A percentile compares a stretch with the other conserved stretches of the same genome.
Conservation (phyloP, 441 rosid genomes). For the Pelargonium exstipulatum region DNA sequence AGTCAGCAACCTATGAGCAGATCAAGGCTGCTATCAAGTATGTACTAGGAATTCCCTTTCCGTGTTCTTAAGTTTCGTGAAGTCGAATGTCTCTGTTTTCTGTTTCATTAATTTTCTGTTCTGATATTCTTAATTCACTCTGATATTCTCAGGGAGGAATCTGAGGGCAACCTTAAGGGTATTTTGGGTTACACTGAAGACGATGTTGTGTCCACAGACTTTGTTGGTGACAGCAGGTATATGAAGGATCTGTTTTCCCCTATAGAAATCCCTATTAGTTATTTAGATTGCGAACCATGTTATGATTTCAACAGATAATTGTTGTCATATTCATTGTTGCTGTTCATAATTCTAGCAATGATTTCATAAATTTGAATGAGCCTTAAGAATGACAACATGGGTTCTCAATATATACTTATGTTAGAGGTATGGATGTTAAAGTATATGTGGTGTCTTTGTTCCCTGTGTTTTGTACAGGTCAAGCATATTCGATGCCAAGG, state of each 20-base stretch:
- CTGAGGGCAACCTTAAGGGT: conserved; percentile 62
- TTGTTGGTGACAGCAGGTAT: conserved; percentile 63
- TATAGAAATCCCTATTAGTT: neutral
- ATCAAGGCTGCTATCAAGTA: conserved; percentile 61
- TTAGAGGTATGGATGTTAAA: neutral
- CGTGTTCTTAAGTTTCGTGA: neutral
- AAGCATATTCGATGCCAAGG: conserved; percentile 81
- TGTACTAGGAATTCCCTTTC: conserved; percentile 1
- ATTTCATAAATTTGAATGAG: neutral
- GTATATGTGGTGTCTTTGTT: neutral
- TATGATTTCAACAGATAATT: no score
- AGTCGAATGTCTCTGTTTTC: neutral
- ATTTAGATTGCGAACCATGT: no score
- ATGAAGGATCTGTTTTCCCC: neutral
- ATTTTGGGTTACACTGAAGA: conserved; percentile 67
- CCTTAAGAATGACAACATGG: neutral
- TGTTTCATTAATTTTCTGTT: neutral
- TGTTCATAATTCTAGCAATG: neutral
- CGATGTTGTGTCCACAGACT: conserved; percentile 69
- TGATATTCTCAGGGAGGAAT: conserved; percentile 44
- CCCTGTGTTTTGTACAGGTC: conserved; percentile 35
- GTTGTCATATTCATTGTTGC: neutral
- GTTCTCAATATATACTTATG: neutral
- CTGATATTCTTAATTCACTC: neutral
- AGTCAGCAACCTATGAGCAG: conserved; percentile 53